Conservation (phyloP, 1,284 basidiomycete species). For the Puccinia polysora region DNA sequence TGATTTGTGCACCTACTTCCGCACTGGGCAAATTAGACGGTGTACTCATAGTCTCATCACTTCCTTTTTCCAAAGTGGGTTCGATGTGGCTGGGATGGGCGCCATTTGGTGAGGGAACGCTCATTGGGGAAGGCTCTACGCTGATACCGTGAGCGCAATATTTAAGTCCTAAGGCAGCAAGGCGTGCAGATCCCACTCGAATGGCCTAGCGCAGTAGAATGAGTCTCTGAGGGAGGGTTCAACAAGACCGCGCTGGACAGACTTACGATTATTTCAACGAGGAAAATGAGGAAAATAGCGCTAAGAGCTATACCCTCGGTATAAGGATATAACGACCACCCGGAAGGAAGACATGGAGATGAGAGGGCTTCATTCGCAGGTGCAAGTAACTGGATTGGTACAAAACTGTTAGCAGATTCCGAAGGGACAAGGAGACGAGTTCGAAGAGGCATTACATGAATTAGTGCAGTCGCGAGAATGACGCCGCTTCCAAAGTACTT, state of each 20-base stretch:
- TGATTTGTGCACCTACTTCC: slow-evolving; percentile 65
- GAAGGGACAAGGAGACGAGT: no score
- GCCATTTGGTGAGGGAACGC: slow-evolving; percentile 41
- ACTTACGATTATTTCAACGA: slow-evolving; percentile 51
- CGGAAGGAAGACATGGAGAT: slow-evolving; percentile 66
- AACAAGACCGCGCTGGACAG: no score
- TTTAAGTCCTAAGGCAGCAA: slow-evolving; percentile 45
- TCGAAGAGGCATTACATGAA: slow-evolving; percentile 50
- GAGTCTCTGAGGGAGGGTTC: not conserved
- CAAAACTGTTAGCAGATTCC: not conserved
- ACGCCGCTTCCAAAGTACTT: slow-evolving; percentile 46
- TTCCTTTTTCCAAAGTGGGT: not conserved
- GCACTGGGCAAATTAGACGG: slow-evolving; percentile 50
- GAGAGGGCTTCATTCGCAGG: slow-evolving; percentile 69
- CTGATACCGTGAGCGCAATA: slow-evolving; percentile 23
- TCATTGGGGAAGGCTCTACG: slow-evolving; percentile 41
- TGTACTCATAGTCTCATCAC: slow-evolving; percentile 3
- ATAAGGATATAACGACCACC: slow-evolving; percentile 64
- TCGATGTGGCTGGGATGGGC: not conserved
- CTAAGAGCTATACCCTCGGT: slow-evolving; percentile 50
- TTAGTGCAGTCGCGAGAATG: slow-evolving; percentile 68
- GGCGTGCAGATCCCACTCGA: slow-evolving; percentile 48
- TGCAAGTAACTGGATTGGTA: slow-evolving; percentile 57
- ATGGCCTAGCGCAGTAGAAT: slow-evolving; percentile 55
- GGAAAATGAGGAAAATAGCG: slow-evolving; percentile 47